Evolutionary conservation across 345 rosid genomes (phyloP), one percentile per base, ranked within the genome.

Genomic region (Ricinus communis): DNA sequence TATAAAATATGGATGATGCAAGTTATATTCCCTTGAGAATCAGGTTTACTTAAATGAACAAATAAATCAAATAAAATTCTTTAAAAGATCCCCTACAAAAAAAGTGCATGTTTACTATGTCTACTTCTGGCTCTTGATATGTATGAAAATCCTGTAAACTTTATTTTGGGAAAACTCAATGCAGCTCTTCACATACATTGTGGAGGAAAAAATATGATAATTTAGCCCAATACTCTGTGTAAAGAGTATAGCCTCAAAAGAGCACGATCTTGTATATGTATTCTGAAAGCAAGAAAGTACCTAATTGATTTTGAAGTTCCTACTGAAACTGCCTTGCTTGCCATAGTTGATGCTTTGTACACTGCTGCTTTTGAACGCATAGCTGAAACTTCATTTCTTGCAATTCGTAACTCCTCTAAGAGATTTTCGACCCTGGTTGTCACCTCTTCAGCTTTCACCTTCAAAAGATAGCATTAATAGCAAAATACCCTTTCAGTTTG

Each of bases 391-490:
- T 94, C 98, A 73, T 79, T 88, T 82, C 93, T 86, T 40, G 84
- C 82, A 21, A 46, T 59, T 68, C 93, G 82, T 65, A 94, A 80
- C 77, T 94, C 98, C 82, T 91, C 96, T 45, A 84, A 38, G 68
- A 94, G 87, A 79, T 83, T 90, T 28, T 90, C 93, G 45, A 94
- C 96, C 79, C 98, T 87, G 68, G 71, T 72, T 31, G 90, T 80
- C 59, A 94, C 96, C 58, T 91, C 96, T 78, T 91, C 97, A 60
- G 93, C 90, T 85, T 87, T 91, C 84, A 90, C 98, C 98, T 94
- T 76, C 79, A 83, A 51, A 67, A 77, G 40, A 46, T 60, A 66
- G 65, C 19, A 63, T 40, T 33, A 71, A 50, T 43, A 49, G 12
- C 25, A 59, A 77, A 60, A 65, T 36, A n/a, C 57, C 49, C 27